phyloP scores from a whole-genome alignment of 345 rosid genomes.

The Pistacia atlantica region DNA sequence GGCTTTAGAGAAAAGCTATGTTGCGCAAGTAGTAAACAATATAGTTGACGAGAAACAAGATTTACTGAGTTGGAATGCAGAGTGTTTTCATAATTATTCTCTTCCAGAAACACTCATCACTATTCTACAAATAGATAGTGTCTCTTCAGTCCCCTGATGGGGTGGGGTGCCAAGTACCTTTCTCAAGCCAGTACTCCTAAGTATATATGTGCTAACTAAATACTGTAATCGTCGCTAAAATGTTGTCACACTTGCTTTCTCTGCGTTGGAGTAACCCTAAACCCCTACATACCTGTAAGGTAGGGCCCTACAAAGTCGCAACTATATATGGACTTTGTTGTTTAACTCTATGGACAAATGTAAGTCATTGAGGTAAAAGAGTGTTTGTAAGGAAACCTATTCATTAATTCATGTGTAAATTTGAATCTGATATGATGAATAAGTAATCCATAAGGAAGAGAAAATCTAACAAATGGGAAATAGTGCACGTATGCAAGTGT shows the following conservation, averaged over 20 bases:
- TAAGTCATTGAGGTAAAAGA: too few relatives aligned
- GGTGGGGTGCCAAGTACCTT: constrained; percentile 8
- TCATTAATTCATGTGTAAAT: too few relatives aligned
- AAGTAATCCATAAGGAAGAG: not conserved
- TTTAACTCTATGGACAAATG: too few relatives aligned
- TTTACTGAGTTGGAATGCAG: not conserved
- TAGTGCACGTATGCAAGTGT: not conserved
- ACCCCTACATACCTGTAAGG: too few relatives aligned
- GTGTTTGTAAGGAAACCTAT: too few relatives aligned
- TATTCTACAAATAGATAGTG: not conserved
- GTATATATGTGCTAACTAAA: too few relatives aligned
- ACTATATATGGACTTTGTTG: too few relatives aligned
- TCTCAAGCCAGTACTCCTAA: not conserved
- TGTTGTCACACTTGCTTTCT: too few relatives aligned
- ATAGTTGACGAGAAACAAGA: constrained; percentile 1
- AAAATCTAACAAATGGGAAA: not conserved
- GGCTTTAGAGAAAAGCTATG: constrained; percentile 10
- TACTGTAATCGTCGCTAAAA: too few relatives aligned
- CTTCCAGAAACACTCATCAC: not conserved
- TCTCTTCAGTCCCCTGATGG: constrained; percentile 26
- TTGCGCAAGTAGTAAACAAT: not conserved
- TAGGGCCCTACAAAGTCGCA: too few relatives aligned
- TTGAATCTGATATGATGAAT: not conserved
- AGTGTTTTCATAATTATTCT: constrained; percentile 2
- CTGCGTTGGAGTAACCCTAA: too few relatives aligned